Conservation (phyloP, 2,329 filamentous ascomycete genomes). For the Neoarthrinium moseri region DNA sequence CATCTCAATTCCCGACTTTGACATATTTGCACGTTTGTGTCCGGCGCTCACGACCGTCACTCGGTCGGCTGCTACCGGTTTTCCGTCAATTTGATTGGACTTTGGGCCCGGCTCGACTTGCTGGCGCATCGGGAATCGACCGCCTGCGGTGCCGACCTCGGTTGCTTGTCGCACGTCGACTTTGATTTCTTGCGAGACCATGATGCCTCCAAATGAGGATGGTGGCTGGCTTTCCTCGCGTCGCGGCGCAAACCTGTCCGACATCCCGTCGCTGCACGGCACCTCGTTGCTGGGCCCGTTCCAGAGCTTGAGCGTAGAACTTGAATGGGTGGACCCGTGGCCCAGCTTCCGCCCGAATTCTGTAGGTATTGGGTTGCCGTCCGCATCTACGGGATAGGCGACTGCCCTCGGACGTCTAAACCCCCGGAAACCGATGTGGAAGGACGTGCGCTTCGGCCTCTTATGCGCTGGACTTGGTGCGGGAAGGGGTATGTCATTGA, state of each 20-base stretch:
- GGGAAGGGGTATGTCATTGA: conserved; percentile 31
- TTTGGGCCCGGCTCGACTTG: not conserved
- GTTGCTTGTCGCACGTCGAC: conserved; percentile 43
- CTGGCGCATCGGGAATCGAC: conserved; percentile 18
- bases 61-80: conserved; percentile 10
- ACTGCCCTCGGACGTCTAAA: conserved; percentile 9
- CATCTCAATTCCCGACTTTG: conserved; percentile 24
- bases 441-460: conserved; percentile 8
- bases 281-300: conserved; percentile 9
- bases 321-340: conserved; percentile 25
- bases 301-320: conserved; percentile 33
- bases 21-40: conserved; percentile 10
- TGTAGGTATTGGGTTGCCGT: conserved; percentile 27
- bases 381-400: conserved; percentile 23
- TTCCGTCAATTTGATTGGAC: conserved; percentile 8
- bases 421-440: conserved; percentile 2
- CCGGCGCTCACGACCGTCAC: conserved; percentile 18
- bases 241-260: conserved; percentile 11
- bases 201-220: conserved; percentile 51
- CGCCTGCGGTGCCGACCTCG: conserved; percentile 20
- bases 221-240: conserved; percentile 13
- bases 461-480: conserved; percentile 15
- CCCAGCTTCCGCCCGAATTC: conserved; percentile 20
- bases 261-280: conserved; percentile 12
- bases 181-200: conserved; percentile 61